phyloP scores from a whole-genome alignment of 805 yeast genomes.

The Ogataea kodamae region DNA sequence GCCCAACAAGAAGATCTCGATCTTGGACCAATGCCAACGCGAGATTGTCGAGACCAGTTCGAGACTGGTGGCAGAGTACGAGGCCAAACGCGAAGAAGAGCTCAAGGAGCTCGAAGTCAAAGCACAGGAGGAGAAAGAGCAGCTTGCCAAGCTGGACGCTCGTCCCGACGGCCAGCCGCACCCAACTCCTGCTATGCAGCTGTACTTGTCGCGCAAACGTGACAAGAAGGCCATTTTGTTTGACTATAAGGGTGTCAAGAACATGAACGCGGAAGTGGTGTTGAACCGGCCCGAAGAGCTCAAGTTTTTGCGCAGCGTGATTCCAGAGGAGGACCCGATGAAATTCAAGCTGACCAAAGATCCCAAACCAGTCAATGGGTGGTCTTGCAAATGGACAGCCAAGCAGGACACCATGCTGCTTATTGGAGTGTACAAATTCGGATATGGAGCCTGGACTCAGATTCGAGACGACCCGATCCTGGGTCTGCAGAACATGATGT shows the following conservation, averaged over 20 bases:
- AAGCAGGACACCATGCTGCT: conserved; percentile 84
- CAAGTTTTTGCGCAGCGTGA: conserved; percentile 53
- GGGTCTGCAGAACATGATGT: conserved; percentile 80
- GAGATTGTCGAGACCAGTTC: conserved; percentile 65
- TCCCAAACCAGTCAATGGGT: conserved; percentile 81
- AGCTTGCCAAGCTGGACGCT: conserved; percentile 30
- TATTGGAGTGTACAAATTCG: conserved; percentile 86
- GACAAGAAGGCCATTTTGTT: conserved; percentile 89
- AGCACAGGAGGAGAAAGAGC: conserved; percentile 52
- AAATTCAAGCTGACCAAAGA: conserved; percentile 55
- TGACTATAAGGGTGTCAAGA: conserved; percentile 83
- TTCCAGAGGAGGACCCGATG: conserved; percentile 53
- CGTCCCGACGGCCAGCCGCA: conserved; percentile 26
- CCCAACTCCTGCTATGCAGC: conserved; percentile 36
- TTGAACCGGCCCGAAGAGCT: conserved; percentile 83
- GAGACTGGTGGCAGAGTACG: conserved; percentile 61
- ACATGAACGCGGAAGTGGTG: conserved; percentile 85
- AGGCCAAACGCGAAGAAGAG: conserved; percentile 51
- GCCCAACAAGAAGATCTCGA: conserved; percentile 77
- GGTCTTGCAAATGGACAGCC: conserved; percentile 85
- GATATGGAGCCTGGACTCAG: conserved; percentile 93
- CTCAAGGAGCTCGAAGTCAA: conserved; percentile 57
- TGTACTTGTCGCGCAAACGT: conserved; percentile 52
- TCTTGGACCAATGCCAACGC: conserved; percentile 69
- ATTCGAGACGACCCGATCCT: conserved; percentile 94